Evolutionary conservation across 202 grass and related monocot species (phyloP), one percentile per base, ranked within the genome.

Genomic region (Setaria italica): DNA sequence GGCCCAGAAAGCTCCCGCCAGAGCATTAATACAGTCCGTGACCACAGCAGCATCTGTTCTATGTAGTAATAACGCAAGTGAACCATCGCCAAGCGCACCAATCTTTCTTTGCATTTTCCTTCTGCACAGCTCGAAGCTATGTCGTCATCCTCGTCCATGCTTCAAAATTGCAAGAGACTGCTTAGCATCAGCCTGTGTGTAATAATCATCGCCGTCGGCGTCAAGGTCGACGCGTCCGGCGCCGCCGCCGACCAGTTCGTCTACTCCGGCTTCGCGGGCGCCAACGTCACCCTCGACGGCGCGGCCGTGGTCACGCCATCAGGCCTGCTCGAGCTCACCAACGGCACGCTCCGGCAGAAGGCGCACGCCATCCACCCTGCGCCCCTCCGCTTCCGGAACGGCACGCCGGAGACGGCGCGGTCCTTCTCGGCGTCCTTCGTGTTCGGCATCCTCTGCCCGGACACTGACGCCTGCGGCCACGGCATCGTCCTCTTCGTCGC

Each of bases 361-460:
- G 67, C 67, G n/a, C 84, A 86, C 57, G 84, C 84, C 67, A 7
- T 73, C 56, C 67, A 86, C 58, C 84, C 84, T 2, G 0, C 11
- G 1, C 76, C 67, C 6, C 62, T 79, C 46, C 76, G 45, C 10
- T 79, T 86, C 76, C 76, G 33, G 45, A 29, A 57, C 48, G 11
- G 2, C 48, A 10, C 54, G 54, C 1, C 17, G 54, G 5, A 7
- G 55, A 0, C 6, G 19, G 53, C 17, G 58, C 15, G 69, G 21
- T 86, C 85, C n/a, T 86, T 86, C 85, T 64, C 45, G 11, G 32
- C 14, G 0, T 76, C 71, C 2, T 84, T 70, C 35, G 35, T 81
- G n/a, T 70, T 85, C 50, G 82, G 62, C 82, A 69, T 85, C 63
- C 82, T 47, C 62, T 77, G 62, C 62, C 74, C 34, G 2, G 82